Evolutionary conservation across 345 rosid genomes (phyloP).

Genomic region (Gossypium australe): DNA sequence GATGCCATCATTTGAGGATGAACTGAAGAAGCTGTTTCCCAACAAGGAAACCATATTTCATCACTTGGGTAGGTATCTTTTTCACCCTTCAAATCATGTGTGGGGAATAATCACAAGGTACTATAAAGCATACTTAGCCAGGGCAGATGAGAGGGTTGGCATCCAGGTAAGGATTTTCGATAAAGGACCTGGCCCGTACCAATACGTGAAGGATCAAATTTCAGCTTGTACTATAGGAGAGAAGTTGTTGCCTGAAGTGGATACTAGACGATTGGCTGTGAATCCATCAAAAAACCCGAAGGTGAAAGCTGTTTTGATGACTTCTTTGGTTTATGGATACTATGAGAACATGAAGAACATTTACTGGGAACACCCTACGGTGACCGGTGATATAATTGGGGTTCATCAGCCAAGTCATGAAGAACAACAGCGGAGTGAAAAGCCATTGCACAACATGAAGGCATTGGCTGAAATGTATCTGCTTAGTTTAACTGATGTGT

Average conservation of each 20-base stretch:
- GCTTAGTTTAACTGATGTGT: conserved; percentile 45
- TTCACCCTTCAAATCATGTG: conserved; percentile 56
- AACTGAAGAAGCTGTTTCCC: conserved; percentile 44
- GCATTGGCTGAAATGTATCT: conserved; percentile 77
- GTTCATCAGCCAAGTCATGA: conserved; percentile 74
- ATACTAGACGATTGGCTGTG: conserved; percentile 12
- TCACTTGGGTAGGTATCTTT: conserved; percentile 60
- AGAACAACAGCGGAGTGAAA: conserved; percentile 55
- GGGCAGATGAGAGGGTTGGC: conserved; percentile 64
- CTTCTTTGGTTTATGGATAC: conserved; percentile 54
- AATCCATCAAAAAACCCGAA: conserved; percentile 22
- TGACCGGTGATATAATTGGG: conserved; percentile 46
- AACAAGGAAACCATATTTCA: conserved; percentile 55
- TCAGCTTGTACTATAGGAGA: conserved; percentile 41
- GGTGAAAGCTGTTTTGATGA: conserved; percentile 48
- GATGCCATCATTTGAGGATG: conserved; percentile 42
- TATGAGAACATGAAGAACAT: conserved; percentile 41
- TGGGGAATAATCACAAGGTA: conserved; percentile 75
- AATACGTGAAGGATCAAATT: conserved; percentile 50
- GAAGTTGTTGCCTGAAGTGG: conserved; percentile 45
- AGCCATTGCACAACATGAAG: conserved; percentile 51
- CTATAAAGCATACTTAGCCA: conserved; percentile 49
- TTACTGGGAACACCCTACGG: conserved; percentile 63
- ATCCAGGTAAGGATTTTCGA: conserved; percentile 63
- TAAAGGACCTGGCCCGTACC: conserved; percentile 37